Percentiles rank a stretch among this genome's conserved stretches.
phyloP scores from a whole-genome alignment of 1,284 basidiomycete species.

The Ustilago vetiveriae region DNA sequence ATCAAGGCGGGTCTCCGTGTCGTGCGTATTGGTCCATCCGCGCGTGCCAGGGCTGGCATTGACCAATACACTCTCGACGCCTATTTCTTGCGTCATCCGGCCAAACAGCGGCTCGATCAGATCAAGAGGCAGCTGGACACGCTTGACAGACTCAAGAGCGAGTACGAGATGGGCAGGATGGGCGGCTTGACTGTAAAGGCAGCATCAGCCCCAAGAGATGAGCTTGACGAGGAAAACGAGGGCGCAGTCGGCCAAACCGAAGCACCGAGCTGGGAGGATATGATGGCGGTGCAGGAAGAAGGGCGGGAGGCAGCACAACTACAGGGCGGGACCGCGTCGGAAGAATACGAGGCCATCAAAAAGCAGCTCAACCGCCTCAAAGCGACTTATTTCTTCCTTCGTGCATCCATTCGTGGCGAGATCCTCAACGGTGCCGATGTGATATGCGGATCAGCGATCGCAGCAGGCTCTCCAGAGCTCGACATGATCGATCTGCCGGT shows the following conservation, averaged over 20 bases:
- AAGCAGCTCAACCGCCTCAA: constrained; percentile 52
- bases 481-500: constrained; percentile 83
- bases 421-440: constrained; percentile 68
- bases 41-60: constrained; percentile 72
- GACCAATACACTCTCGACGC: constrained; percentile 75
- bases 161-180: constrained; percentile 28
- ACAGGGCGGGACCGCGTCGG: constrained; percentile 16
- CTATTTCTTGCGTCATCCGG: constrained; percentile 75
- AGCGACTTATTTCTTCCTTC: constrained; percentile 55
- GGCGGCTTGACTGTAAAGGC: not conserved
- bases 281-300: constrained; percentile 24
- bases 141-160: constrained; percentile 39
- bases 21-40: constrained; percentile 77
- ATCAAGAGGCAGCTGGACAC: constrained; percentile 36
- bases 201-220: constrained; percentile 60
- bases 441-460: constrained; percentile 67
- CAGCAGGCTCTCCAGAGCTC: constrained; percentile 43
- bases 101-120: constrained; percentile 70
- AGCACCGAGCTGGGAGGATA: constrained; percentile 37
- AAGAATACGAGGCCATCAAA: constrained; percentile 45
- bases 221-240: constrained; percentile 32
- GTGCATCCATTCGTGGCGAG: constrained; percentile 63
- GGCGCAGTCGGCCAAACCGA: constrained; percentile 1
- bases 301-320: constrained; percentile 18
- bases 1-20: constrained; percentile 75